Evolutionary conservation across 768 basidiomycete genomes (phyloP).

Genomic region (Leccinum ochraceum): DNA sequence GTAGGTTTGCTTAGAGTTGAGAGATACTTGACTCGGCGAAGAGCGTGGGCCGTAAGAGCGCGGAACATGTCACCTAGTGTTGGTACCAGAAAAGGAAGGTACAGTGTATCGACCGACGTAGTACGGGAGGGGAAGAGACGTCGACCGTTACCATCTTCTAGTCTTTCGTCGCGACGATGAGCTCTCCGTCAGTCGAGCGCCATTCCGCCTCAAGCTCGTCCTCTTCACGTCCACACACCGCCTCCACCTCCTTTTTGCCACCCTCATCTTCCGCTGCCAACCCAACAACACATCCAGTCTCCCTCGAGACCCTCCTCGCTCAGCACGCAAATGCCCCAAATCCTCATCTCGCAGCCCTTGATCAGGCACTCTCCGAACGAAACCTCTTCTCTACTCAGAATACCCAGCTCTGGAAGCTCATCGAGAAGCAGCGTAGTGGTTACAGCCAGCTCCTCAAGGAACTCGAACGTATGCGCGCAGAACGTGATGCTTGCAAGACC

Average conservation of each 20-base stretch:
- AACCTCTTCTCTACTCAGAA: conserved; percentile 83
- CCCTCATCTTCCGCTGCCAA: conserved; percentile 28
- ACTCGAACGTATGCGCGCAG: conserved; percentile 77
- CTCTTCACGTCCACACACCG: conserved; percentile 35
- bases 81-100: conserved; percentile 10
- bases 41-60: neutral
- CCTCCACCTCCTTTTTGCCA: conserved; percentile 28
- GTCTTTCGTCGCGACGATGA: conserved; percentile 15
- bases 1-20: conserved; percentile 1
- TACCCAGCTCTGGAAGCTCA: conserved; percentile 90
- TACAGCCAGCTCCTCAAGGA: conserved; percentile 82
- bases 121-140: neutral
- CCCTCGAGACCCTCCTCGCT: conserved; percentile 56
- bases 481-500: conserved; percentile 66
- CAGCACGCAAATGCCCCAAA: conserved; percentile 53
- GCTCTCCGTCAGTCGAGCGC: conserved; percentile 23
- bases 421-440: conserved; percentile 88
- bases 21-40: conserved; percentile 13
- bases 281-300: conserved; percentile 37
- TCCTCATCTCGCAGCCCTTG: conserved; percentile 63
- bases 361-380: conserved; percentile 76
- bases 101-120: conserved; percentile 1
- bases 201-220: conserved; percentile 23
- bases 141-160: too few species aligned
- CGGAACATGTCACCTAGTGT: neutral